Percentiles rank a stretch among this genome's conserved stretches.
phyloP scores from a whole-genome alignment of 805 yeast species.

The Kuraishia hungarica region DNA sequence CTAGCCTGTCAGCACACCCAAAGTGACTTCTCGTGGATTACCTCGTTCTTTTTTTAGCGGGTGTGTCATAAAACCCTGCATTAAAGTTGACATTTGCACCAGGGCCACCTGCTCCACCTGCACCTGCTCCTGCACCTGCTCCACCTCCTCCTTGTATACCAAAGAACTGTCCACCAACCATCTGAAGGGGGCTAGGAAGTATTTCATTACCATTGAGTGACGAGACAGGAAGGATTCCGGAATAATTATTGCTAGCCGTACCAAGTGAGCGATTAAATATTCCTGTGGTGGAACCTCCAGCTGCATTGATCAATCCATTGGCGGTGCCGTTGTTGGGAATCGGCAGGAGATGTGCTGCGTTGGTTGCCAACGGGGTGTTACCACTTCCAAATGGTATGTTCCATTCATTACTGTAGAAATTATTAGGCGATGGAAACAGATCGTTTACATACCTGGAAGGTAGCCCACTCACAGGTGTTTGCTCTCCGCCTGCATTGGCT shows the following conservation, averaged over 20 bases:
- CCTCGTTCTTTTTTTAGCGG: slow-evolving; percentile 1
- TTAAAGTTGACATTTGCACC: background rate
- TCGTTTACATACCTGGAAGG: slow-evolving; percentile 69
- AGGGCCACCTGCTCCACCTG: background rate
- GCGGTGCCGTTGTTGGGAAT: slow-evolving; percentile 5
- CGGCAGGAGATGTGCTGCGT: slow-evolving; percentile 17
- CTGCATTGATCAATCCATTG: slow-evolving; percentile 7
- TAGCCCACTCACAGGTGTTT: slow-evolving; percentile 59
- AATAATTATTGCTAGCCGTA: slow-evolving; percentile 7
- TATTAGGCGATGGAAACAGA: slow-evolving; percentile 75
- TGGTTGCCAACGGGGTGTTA: slow-evolving; percentile 26
- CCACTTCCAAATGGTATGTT: slow-evolving; percentile 34
- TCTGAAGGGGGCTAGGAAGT: slow-evolving; percentile 18
- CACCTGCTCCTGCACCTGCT: background rate
- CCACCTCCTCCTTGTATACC: background rate
- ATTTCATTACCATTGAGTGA: slow-evolving; percentile 11
- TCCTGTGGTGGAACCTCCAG: slow-evolving; percentile 3
- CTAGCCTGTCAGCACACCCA: background rate
- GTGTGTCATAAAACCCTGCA: slow-evolving; percentile 1
- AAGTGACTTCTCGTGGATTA: background rate
- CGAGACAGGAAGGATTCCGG: background rate
- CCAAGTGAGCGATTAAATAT: background rate
- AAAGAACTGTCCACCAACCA: slow-evolving; percentile 12
- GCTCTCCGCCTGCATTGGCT: slow-evolving; percentile 35
- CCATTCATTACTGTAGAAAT: slow-evolving; percentile 59